phyloP scores from a whole-genome alignment of 257 asterid genomes.

The Solanum habrochaites region DNA sequence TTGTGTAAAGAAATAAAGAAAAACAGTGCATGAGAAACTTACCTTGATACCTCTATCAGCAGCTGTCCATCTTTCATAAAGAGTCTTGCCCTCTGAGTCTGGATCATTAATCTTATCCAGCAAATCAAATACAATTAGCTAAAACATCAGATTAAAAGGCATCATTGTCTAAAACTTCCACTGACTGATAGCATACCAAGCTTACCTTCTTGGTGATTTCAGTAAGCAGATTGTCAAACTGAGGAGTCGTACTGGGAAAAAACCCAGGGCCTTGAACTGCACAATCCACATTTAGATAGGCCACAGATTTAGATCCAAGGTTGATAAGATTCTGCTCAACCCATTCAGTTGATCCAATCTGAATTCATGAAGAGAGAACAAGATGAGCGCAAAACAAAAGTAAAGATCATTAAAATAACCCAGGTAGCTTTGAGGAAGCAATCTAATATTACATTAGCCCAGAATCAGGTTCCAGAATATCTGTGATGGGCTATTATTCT shows the following conservation, averaged over 20 bases:
- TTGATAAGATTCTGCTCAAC: slow-evolving; percentile 75
- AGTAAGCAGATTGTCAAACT: slow-evolving; percentile 74
- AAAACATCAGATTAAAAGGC: background rate
- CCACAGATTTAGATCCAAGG: slow-evolving; percentile 74
- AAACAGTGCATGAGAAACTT: slow-evolving; percentile 14
- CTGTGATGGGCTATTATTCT: background rate
- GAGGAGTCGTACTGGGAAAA: slow-evolving; percentile 83
- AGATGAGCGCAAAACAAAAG: slow-evolving; percentile 1
- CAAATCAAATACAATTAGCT: slow-evolving; percentile 1
- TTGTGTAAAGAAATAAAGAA: background rate
- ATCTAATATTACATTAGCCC: background rate
- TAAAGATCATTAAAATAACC: background rate
- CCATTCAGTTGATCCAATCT: slow-evolving; percentile 98
- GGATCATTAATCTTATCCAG: slow-evolving; percentile 76
- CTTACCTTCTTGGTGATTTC: slow-evolving; percentile 72
- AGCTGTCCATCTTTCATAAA: slow-evolving; percentile 49
- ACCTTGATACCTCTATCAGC: slow-evolving; percentile 38
- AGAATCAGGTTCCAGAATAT: background rate
- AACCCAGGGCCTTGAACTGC: slow-evolving; percentile 97
- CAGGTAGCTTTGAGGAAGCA: background rate
- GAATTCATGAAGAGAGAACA: slow-evolving; percentile 11
- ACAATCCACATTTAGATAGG: slow-evolving; percentile 87
- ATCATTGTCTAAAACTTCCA: background rate
- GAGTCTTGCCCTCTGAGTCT: slow-evolving; percentile 29
- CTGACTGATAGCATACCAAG: background rate